phyloP scores from a whole-genome alignment of 169 alveolate species.

The Toxoplasma gondii region DNA sequence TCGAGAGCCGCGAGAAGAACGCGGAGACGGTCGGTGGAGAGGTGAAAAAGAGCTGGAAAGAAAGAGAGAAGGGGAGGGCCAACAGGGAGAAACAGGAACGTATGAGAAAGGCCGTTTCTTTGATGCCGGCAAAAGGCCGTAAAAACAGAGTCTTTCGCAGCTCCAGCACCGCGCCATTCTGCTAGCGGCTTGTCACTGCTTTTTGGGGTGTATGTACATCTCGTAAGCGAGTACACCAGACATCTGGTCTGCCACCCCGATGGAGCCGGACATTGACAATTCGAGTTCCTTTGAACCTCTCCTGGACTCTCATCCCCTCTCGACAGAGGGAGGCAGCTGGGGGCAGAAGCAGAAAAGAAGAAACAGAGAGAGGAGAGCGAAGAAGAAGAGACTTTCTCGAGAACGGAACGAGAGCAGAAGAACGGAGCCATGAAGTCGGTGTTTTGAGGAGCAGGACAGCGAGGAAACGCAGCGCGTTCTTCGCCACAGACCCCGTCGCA shows the following conservation, averaged over 20 bases:
- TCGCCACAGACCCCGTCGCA: too few species aligned
- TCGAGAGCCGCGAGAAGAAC: too few species aligned
- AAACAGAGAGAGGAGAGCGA: background rate
- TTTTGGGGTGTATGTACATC: too few species aligned
- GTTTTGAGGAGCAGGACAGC: too few species aligned
- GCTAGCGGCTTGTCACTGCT: background rate
- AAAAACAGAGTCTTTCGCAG: background rate
- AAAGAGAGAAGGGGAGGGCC: too few species aligned
- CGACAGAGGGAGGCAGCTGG: background rate
- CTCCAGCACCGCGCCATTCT: background rate
- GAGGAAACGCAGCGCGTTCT: too few species aligned
- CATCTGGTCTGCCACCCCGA: background rate
- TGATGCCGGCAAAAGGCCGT: background rate
- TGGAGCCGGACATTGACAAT: background rate
- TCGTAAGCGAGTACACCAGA: background rate
- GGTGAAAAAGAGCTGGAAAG: too few species aligned
- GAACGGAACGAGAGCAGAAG: background rate
- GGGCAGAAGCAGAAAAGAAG: background rate
- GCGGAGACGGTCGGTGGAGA: too few species aligned
- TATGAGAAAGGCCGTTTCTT: too few species aligned
- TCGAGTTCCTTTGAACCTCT: too few species aligned
- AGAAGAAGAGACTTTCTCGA: background rate
- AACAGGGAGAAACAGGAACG: too few species aligned
- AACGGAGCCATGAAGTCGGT: background rate
- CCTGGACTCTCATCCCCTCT: too few species aligned